phyloP scores from a whole-genome alignment of 345 rosid genomes.

The Eucalyptus polybractea region DNA sequence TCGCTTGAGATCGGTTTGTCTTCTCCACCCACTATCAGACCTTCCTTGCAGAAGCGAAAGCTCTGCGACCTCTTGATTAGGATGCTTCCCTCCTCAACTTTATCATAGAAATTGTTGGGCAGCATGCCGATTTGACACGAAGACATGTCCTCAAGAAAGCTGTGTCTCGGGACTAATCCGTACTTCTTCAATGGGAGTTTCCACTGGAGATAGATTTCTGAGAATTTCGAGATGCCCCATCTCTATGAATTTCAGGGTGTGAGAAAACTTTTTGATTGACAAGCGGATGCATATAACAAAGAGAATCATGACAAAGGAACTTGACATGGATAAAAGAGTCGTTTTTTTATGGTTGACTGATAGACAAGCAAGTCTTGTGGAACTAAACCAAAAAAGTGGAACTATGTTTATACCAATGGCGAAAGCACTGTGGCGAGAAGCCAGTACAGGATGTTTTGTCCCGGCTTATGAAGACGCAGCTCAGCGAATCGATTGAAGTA shows the following conservation, averaged over 20 bases:
- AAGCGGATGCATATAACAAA: background rate
- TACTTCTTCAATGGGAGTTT: constrained; percentile 3
- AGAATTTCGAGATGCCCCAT: constrained; percentile 13
- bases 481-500: constrained; percentile 18
- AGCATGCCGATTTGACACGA: background rate
- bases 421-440: constrained; percentile 10
- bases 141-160: constrained; percentile 3
- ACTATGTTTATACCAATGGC: constrained; percentile 9
- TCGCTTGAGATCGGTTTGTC: constrained; percentile 2
- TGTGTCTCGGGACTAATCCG: constrained; percentile 9
- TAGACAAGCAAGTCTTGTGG: background rate
- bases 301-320: background rate
- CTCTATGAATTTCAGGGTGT: background rate
- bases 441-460: constrained; percentile 4
- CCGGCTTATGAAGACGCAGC: constrained; percentile 23
- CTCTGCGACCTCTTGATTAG: constrained; percentile 1
- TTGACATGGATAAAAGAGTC: background rate
- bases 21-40: background rate
- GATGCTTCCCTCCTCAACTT: constrained; percentile 14
- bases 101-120: constrained; percentile 11
- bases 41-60: constrained; percentile 5
- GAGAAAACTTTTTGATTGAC: background rate
- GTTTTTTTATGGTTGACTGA: background rate
- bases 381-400: background rate
- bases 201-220: constrained; percentile 5